Conservation (phyloP, 2,329 filamentous ascomycete genomes). For the Onygenales sp. region DNA sequence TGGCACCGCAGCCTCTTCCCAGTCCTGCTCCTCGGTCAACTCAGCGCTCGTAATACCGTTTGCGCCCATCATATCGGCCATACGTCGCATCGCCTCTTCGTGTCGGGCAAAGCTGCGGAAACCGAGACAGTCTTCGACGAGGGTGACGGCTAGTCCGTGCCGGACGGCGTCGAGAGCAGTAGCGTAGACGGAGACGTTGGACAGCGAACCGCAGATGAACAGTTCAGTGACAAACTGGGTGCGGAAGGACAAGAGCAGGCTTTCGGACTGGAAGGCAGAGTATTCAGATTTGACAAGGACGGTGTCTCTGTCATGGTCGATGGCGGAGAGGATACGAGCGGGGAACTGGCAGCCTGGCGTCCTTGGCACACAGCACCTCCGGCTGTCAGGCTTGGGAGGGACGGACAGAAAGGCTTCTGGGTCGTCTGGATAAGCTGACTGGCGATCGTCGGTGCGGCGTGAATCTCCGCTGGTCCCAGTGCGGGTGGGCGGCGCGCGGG, state of each 20-base stretch:
- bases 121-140: constrained; percentile 82
- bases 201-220: constrained; percentile 77
- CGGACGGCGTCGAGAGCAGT: constrained; percentile 84
- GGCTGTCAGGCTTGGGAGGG: constrained; percentile 6
- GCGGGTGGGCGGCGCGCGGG: not conserved
- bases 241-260: constrained; percentile 66
- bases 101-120: constrained; percentile 64
- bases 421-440: constrained; percentile 20
- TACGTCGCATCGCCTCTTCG: constrained; percentile 57
- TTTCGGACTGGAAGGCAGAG: constrained; percentile 71
- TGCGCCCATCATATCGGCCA: constrained; percentile 67
- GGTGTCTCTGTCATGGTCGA: constrained; percentile 43
- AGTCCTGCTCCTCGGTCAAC: constrained; percentile 43
- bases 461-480: not conserved
- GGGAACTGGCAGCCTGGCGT: constrained; percentile 41
- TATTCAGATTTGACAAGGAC: constrained; percentile 66
- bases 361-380: constrained; percentile 31
- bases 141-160: constrained; percentile 76
- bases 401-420: constrained; percentile 34
- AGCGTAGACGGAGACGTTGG: constrained; percentile 81
- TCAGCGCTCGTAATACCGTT: constrained; percentile 52
- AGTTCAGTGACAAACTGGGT: constrained; percentile 81
- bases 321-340: constrained; percentile 39
- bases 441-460: not conserved
- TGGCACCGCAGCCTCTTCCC: constrained; percentile 28